These are phyloP conservation scores for Geotrichum histeridarum DNA, from an alignment of 1,139 yeast species.

Conservation along the genomic window DNA sequence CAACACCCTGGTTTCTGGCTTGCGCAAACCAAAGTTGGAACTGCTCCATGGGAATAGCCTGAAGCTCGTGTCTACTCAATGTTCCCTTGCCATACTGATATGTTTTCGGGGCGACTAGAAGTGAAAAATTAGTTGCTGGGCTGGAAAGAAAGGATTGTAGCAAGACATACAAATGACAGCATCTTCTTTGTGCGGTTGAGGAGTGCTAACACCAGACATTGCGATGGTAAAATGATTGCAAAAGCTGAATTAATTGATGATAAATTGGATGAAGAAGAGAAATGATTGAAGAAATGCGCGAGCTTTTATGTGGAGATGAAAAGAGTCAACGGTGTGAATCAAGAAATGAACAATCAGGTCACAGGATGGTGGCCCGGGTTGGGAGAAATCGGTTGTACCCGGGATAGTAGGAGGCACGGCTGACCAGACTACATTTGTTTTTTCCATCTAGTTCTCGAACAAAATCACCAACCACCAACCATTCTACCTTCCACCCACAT, in stretches of 20 bases:
- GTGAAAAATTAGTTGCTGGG: background rate
- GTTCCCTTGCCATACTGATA: constrained; percentile 76
- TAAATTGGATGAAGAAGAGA: background rate
- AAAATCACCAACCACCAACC: background rate
- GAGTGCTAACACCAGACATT: background rate
- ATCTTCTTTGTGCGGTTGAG: constrained; percentile 16
- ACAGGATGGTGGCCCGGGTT: background rate
- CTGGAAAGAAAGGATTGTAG: background rate
- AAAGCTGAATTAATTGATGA: too few relatives aligned
- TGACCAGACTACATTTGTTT: background rate
- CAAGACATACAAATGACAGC: constrained; percentile 16
- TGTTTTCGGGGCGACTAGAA: constrained; percentile 70
- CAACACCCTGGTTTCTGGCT: constrained; percentile 54
- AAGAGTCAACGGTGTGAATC: background rate
- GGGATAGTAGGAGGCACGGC: background rate
- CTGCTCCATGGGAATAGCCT: constrained; percentile 62
- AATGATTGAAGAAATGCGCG: background rate
- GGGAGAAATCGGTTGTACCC: background rate
- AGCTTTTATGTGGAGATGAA: background rate
- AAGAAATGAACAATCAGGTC: background rate
- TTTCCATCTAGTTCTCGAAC: background rate
- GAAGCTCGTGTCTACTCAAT: constrained; percentile 52
- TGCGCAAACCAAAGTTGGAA: constrained; percentile 82
- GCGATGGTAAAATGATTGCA: background rate
- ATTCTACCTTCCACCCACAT: background rate